Evolutionary conservation across 2,329 filamentous ascomycete species (phyloP).

Genomic region (Fusarium sp.): DNA sequence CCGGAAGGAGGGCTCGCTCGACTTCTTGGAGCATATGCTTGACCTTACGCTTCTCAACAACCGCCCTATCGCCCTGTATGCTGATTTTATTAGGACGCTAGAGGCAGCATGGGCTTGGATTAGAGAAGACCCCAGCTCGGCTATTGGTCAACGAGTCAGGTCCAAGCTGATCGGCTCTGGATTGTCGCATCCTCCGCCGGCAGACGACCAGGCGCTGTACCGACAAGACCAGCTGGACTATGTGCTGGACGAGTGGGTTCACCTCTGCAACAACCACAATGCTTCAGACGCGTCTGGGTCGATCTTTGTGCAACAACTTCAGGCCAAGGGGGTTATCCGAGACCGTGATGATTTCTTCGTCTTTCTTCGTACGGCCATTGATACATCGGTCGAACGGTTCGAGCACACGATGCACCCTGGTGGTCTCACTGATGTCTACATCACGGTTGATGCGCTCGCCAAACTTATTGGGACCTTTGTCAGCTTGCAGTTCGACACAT

Average conservation of each 20-base stretch:
- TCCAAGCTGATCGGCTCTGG: conserved; percentile 60
- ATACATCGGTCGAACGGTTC: conserved; percentile 78
- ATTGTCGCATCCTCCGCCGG: conserved; percentile 50
- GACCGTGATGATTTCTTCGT: conserved; percentile 77
- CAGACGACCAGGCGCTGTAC: conserved; percentile 58
- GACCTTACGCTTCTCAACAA: conserved; percentile 81
- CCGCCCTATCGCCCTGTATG: conserved; percentile 77
- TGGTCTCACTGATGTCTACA: conserved; percentile 63
- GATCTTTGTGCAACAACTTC: conserved; percentile 85
- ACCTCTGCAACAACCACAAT: conserved; percentile 78
- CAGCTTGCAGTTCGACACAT: conserved; percentile 70
- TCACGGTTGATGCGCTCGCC: conserved; percentile 78
- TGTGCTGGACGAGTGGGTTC: conserved; percentile 94
- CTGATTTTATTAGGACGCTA: conserved; percentile 85
- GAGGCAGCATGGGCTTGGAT: conserved; percentile 85
- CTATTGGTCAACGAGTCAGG: conserved; percentile 74
- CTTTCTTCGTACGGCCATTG: conserved; percentile 83
- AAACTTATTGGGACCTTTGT: conserved; percentile 81
- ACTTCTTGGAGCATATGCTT: conserved; percentile 81
- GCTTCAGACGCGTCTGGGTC: conserved; percentile 74
- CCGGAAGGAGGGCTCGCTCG: conserved; percentile 74
- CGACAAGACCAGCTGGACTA: conserved; percentile 90
- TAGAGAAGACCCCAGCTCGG: conserved; percentile 70
- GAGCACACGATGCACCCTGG: conserved; percentile 73
- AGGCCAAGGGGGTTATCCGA: conserved; percentile 74